These are phyloP conservation scores for Hamamelis virginiana DNA, from an alignment of 164 flowering plant species.

Conservation along the genomic window DNA sequence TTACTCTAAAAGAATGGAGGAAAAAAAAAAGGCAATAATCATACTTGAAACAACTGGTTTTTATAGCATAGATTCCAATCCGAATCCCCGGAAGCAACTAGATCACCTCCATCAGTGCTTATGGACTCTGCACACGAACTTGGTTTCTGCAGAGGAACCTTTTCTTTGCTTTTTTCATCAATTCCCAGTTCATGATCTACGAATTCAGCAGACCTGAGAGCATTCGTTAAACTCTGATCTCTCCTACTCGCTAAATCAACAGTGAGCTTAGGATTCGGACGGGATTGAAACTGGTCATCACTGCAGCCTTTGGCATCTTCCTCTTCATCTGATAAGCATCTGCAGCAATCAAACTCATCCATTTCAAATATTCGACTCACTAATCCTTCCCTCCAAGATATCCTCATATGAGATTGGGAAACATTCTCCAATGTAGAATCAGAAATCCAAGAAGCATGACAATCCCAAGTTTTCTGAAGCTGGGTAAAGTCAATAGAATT, in stretches of 20 bases:
- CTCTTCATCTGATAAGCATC: constrained; percentile 73
- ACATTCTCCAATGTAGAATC: constrained; percentile 32
- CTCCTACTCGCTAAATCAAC: constrained; percentile 15
- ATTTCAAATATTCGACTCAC: constrained; percentile 54
- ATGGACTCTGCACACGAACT: constrained; percentile 69
- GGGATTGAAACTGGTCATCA: constrained; percentile 10
- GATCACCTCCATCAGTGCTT: constrained; percentile 62
- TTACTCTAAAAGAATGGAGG: constrained; percentile 1
- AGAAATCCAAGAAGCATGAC: constrained; percentile 28
- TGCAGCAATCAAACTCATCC: constrained; percentile 78
- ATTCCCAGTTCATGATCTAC: constrained; percentile 16
- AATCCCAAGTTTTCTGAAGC: constrained; percentile 28
- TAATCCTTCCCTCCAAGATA: constrained; percentile 86
- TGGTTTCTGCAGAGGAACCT: constrained; percentile 16
- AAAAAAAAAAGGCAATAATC: constrained; percentile 9
- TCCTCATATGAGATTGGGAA: constrained; percentile 44
- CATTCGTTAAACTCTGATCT: constrained; percentile 12
- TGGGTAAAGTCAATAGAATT: constrained; percentile 29
- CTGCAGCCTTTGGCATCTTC: constrained; percentile 24
- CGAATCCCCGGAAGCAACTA: constrained; percentile 64
- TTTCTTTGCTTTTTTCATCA: constrained; percentile 23
- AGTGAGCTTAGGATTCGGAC: constrained; percentile 15
- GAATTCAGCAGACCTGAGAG: constrained; percentile 20
- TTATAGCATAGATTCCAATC: constrained; percentile 67
- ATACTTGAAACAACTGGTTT: constrained; percentile 46